A percentile compares a stretch with the other conserved stretches of the same genome.
phyloP scores from a whole-genome alignment of 768 basidiomycete genomes.

The Podaxis sp. region DNA sequence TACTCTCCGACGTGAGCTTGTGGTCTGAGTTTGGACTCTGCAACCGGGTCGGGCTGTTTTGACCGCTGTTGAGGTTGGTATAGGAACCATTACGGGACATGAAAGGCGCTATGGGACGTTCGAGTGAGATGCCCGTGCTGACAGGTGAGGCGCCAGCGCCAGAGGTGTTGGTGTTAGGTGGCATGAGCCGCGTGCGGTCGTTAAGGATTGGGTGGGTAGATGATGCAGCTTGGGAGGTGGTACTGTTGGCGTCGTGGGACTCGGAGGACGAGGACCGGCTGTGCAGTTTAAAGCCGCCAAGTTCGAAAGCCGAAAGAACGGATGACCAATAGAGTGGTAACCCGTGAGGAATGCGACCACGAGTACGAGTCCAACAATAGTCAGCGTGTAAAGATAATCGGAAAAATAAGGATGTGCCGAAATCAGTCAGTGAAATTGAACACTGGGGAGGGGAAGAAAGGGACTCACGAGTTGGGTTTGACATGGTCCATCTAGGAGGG shows the following conservation, averaged over 20 bases:
- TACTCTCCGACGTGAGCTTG: conserved; percentile 15
- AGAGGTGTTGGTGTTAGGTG: not conserved
- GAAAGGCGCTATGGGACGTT: conserved; percentile 4
- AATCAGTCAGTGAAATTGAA: not conserved
- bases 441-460: not conserved
- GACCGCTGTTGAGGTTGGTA: not conserved
- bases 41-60: not conserved
- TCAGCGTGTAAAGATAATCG: not conserved
- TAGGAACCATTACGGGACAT: not conserved
- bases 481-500: conserved; percentile 12
- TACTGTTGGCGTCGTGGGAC: conserved; percentile 10
- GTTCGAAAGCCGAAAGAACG: not conserved
- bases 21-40: not conserved
- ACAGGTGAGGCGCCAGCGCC: not conserved
- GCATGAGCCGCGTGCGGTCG: conserved; percentile 5
- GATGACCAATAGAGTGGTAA: not conserved
- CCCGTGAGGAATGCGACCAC: not conserved
- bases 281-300: not conserved
- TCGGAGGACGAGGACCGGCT: conserved; percentile 13
- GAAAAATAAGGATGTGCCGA: not conserved
- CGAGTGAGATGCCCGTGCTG: not conserved
- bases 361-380: not conserved
- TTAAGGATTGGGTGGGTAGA: not conserved
- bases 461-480: not conserved
- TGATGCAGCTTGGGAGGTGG: not conserved